A percentile compares a stretch with the other conserved stretches of the same genome.
Conservation (phyloP, 495 filamentous ascomycete genomes). For the Hypoxylon crocopeplum region DNA sequence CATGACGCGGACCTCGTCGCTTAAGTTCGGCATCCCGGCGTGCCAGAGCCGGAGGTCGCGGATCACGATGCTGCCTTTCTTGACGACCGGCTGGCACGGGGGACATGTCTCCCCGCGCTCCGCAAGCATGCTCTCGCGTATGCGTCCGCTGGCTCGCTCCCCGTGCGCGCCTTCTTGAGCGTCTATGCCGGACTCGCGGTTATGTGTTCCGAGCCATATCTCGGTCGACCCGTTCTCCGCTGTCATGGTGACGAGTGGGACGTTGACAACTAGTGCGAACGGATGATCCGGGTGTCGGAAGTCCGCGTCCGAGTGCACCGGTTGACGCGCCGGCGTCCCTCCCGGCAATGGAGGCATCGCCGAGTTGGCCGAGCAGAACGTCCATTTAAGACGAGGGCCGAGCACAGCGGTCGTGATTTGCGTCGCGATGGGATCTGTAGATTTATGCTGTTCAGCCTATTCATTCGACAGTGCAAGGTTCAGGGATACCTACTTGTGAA, state of each 20-base stretch:
- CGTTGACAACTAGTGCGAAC: conserved; percentile 62
- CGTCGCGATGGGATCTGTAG: conserved; percentile 55
- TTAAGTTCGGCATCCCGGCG: conserved; percentile 64
- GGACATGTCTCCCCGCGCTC: conserved; percentile 42
- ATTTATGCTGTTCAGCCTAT: neutral
- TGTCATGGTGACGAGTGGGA: conserved; percentile 59
- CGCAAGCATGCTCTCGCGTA: conserved; percentile 51
- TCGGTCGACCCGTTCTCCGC: conserved; percentile 65
- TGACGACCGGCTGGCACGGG: conserved; percentile 57
- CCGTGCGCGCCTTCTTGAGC: conserved; percentile 57
- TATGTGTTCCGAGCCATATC: conserved; percentile 66
- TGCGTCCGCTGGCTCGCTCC: conserved; percentile 57
- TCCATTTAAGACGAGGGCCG: conserved; percentile 55
- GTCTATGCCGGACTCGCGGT: conserved; percentile 32
- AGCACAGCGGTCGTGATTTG: conserved; percentile 57
- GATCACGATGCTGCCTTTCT: conserved; percentile 60
- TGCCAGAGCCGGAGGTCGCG: conserved; percentile 68
- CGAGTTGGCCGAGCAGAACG: conserved; percentile 61
- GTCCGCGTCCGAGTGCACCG: conserved; percentile 64
- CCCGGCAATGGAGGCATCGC: conserved; percentile 55
- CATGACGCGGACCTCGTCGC: conserved; percentile 59
- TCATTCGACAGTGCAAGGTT: neutral
- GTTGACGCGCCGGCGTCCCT: conserved; percentile 51
- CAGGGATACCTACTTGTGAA: conserved; percentile 45
- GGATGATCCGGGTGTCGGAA: conserved; percentile 60